Conservation (phyloP, 306 rosid genomes). For the Acacia melanoxylon region DNA sequence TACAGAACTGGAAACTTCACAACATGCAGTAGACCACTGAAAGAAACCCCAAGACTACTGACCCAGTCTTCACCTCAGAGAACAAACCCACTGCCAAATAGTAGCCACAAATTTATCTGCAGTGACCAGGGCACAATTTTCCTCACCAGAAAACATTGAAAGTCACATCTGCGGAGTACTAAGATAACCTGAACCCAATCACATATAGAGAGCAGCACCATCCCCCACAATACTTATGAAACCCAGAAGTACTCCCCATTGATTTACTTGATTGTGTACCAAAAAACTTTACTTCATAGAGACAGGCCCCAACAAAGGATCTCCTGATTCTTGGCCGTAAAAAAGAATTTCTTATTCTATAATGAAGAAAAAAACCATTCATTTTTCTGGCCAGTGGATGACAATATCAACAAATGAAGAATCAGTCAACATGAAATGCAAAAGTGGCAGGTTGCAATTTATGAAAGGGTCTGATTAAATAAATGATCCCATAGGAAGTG, state of each 20-base stretch:
- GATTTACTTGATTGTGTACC: conserved; percentile 20
- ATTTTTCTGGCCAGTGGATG: conserved; percentile 35
- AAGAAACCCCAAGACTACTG: conserved; percentile 29
- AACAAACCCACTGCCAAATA: conserved; percentile 10
- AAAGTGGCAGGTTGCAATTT: conserved; percentile 26
- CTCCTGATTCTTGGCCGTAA: conserved; percentile 27
- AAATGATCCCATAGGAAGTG: conserved; percentile 18
- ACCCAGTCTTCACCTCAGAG: conserved; percentile 25
- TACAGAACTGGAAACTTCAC: conserved; percentile 11
- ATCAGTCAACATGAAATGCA: conserved; percentile 30
- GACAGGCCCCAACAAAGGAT: conserved; percentile 21
- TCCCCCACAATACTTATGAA: conserved; percentile 21
- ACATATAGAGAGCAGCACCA: conserved; percentile 17
- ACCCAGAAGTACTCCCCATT: conserved; percentile 27
- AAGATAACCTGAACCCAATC: conserved; percentile 24
- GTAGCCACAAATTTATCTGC: conserved; percentile 28
- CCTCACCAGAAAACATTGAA: conserved; percentile 21
- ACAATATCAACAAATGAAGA: conserved; percentile 27
- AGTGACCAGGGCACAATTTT: conserved; percentile 10
- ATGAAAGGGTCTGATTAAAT: conserved; percentile 5
- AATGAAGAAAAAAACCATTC: conserved; percentile 24
- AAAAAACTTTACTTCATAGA: conserved; percentile 10
- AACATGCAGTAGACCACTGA: conserved; percentile 27
- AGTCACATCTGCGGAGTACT: conserved; percentile 10
- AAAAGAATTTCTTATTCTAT: conserved; percentile 18